Percentiles rank a stretch among this genome's conserved stretches.
These are phyloP conservation scores for Russula abietina DNA, from an alignment of 768 basidiomycete genomes.

Conservation along the genomic window DNA sequence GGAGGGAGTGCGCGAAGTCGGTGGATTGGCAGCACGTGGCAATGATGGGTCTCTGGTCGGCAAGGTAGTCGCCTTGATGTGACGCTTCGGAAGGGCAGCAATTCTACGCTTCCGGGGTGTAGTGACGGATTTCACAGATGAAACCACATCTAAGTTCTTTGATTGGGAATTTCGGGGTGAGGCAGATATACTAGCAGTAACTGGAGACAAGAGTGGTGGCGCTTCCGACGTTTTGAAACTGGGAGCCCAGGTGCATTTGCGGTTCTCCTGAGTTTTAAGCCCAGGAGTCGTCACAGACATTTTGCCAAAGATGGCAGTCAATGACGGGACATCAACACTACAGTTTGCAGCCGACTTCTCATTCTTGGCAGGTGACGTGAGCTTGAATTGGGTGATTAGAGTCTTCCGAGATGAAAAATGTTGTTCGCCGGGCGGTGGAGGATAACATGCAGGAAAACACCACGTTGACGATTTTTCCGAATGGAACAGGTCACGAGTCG, in stretches of 20 bases:
- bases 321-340: not conserved
- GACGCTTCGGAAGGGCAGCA: slow-evolving; percentile 8
- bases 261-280: not conserved
- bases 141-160: too few species aligned
- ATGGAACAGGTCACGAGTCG: not conserved
- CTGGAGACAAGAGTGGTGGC: not conserved
- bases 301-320: not conserved
- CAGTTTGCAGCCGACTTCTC: not conserved
- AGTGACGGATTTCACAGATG: not conserved
- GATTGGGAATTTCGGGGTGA: not conserved
- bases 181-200: not conserved
- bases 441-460: slow-evolving; percentile 12
- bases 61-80: not conserved
- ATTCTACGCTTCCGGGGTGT: slow-evolving; percentile 9
- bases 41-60: not conserved
- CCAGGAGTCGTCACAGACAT: not conserved
- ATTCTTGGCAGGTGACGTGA: not conserved
- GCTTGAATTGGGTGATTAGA: not conserved
- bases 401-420: not conserved
- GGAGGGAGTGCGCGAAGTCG: slow-evolving; percentile 10
- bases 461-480: not conserved
- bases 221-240: not conserved
- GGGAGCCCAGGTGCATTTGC: not conserved
- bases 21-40: not conserved
- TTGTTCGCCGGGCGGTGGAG: not conserved